These are phyloP conservation scores for Botrytis fragariae DNA, from an alignment of 2,329 filamentous ascomycete species.

Conservation along the genomic window DNA sequence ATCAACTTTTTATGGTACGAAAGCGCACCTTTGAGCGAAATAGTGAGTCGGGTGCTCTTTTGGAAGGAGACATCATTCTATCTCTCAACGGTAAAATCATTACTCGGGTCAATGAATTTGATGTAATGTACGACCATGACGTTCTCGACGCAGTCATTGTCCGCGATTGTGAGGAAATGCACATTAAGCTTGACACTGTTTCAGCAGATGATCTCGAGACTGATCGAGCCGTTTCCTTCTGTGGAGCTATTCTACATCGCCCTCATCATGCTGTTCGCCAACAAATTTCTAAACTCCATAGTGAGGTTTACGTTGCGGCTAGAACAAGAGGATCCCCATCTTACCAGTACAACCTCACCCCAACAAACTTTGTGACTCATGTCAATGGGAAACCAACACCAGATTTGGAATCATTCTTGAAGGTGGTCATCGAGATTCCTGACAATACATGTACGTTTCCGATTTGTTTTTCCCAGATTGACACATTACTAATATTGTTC, in stretches of 20 bases:
- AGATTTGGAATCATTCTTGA: constrained; percentile 76
- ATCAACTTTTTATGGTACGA: constrained; percentile 97
- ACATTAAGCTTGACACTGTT: constrained; percentile 77
- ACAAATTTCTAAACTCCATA: constrained; percentile 94
- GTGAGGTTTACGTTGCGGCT: constrained; percentile 92
- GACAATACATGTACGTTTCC: constrained; percentile 79
- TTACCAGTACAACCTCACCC: constrained; percentile 87
- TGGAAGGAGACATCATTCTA: constrained; percentile 90
- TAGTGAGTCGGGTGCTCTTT: constrained; percentile 62
- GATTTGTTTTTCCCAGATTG: not conserved
- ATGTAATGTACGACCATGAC: constrained; percentile 93
- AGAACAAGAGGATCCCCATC: constrained; percentile 78
- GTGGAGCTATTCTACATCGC: constrained; percentile 86
- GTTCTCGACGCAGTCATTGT: constrained; percentile 81
- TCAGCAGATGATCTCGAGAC: constrained; percentile 90
- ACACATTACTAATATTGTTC: constrained; percentile 20
- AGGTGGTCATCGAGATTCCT: constrained; percentile 79
- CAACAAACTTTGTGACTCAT: constrained; percentile 96
- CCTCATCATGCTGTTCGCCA: constrained; percentile 96
- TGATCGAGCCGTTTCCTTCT: constrained; percentile 87
- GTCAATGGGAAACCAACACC: constrained; percentile 87
- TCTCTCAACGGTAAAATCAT: constrained; percentile 90
- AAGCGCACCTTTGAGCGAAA: constrained; percentile 74
- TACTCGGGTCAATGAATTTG: constrained; percentile 87
- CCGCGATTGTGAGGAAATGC: constrained; percentile 76